phyloP scores from a whole-genome alignment of 441 rosid species.

The Isatis lusitanica region DNA sequence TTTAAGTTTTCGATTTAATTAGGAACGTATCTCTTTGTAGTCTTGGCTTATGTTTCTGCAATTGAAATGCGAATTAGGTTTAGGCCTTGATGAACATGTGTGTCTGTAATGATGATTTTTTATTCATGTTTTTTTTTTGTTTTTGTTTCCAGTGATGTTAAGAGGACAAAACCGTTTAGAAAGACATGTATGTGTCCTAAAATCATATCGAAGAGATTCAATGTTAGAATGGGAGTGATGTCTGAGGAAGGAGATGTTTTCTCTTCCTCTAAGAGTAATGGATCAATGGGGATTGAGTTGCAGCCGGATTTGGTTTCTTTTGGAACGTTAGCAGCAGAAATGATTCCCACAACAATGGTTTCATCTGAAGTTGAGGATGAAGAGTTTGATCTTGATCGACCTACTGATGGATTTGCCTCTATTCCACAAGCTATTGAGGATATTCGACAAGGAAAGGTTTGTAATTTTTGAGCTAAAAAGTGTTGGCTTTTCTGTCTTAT shows the following conservation, averaged over 20 bases:
- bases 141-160: slow-evolving; percentile 18
- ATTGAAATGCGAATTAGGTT: neutral
- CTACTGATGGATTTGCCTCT: slow-evolving; percentile 39
- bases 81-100: no score
- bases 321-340: slow-evolving; percentile 60
- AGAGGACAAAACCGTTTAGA: neutral
- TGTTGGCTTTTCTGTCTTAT: neutral
- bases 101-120: no score
- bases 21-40: neutral
- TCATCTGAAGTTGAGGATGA: slow-evolving; percentile 41
- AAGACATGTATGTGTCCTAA: slow-evolving; percentile 10
- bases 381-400: slow-evolving; percentile 52
- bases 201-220: slow-evolving; percentile 11
- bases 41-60: neutral
- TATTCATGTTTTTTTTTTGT: neutral
- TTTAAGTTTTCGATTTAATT: neutral
- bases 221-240: slow-evolving; percentile 43
- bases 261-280: slow-evolving; percentile 45
- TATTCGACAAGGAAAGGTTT: slow-evolving; percentile 40
- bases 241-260: slow-evolving; percentile 57
- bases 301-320: slow-evolving; percentile 52
- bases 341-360: slow-evolving; percentile 43
- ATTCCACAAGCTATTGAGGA: slow-evolving; percentile 38
- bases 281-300: slow-evolving; percentile 42
- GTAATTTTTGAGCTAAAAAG: neutral